Conservation (phyloP, 805 yeast genomes). For the Wickerhamomyces hampshirensis region DNA sequence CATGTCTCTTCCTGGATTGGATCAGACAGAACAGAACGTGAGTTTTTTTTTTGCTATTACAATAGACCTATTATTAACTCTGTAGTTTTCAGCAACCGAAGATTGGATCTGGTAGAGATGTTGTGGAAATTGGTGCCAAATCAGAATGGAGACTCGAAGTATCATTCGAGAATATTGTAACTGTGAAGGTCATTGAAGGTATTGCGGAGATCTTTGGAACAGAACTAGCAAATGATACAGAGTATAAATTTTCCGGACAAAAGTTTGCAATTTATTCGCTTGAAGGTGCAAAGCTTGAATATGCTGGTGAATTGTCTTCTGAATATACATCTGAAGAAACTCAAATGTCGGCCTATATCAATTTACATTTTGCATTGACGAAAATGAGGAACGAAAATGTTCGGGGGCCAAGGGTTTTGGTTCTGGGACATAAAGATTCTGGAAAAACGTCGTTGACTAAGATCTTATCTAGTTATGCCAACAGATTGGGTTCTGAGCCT, state of each 20-base stretch:
- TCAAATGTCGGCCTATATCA: conserved; percentile 56
- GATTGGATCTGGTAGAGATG: conserved; percentile 2
- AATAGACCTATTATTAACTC: neutral
- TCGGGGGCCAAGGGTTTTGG: conserved; percentile 45
- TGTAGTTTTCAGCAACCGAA: conserved; percentile 1
- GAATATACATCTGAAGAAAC: conserved; percentile 73
- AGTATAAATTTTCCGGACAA: conserved; percentile 51
- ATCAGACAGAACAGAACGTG: conserved; percentile 3
- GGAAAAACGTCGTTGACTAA: conserved; percentile 81
- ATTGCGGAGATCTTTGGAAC: conserved; percentile 91
- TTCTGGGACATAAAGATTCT: conserved; percentile 64
- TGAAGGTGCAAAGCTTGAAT: conserved; percentile 55
- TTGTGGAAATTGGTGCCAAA: conserved; percentile 24
- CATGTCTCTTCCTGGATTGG: conserved; percentile 17
- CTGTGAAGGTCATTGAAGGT: conserved; percentile 56
- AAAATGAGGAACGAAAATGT: conserved; percentile 33
- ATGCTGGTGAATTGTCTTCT: conserved; percentile 36
- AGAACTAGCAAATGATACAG: conserved; percentile 72
- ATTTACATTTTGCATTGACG: conserved; percentile 74
- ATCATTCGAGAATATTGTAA: conserved; percentile 43
- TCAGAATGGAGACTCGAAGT: conserved; percentile 80
- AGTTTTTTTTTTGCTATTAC: neutral
- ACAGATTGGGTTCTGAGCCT: conserved; percentile 65
- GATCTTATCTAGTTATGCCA: conserved; percentile 69
- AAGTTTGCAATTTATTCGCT: conserved; percentile 54